phyloP scores from a whole-genome alignment of 495 filamentous ascomycete species.

The Penicillium coprophilum region DNA sequence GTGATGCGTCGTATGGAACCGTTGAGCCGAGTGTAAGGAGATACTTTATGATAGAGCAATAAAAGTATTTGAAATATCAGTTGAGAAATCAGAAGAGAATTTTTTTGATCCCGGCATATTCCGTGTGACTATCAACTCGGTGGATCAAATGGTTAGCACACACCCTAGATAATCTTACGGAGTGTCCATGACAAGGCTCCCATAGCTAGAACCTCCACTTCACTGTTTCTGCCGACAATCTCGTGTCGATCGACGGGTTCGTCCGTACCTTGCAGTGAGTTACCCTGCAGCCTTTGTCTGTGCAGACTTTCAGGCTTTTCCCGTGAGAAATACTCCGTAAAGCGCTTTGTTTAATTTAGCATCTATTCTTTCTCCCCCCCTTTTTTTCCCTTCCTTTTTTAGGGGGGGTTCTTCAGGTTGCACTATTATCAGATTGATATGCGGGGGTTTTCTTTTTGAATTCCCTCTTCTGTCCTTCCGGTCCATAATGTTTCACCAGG shows the following conservation, averaged over 20 bases:
- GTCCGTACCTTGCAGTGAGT: conserved; percentile 35
- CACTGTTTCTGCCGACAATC: conserved; percentile 1
- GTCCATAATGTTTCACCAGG: conserved; percentile 17
- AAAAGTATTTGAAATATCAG: background rate
- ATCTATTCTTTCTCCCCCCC: background rate
- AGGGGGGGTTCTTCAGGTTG: background rate
- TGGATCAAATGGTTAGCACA: background rate
- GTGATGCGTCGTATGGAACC: conserved; percentile 7
- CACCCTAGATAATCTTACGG: conserved; percentile 3
- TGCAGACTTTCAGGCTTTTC: conserved; percentile 16
- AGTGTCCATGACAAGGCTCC: background rate
- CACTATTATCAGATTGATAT: background rate
- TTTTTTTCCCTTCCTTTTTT: background rate
- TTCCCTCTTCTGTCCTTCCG: background rate
- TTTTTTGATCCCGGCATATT: conserved; percentile 1
- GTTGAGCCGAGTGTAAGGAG: conserved; percentile 9
- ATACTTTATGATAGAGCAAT: conserved; percentile 4
- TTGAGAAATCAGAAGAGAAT: background rate
- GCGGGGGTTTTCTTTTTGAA: background rate
- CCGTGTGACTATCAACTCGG: conserved; percentile 2
- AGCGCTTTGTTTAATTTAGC: background rate
- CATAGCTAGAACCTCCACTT: conserved; percentile 1
- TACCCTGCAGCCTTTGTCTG: conserved; percentile 30
- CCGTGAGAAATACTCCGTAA: background rate
- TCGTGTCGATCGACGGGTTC: conserved; percentile 31